phyloP scores from a whole-genome alignment of 208 protist genomes.

The Acanthamoeba triangularis region DNA sequence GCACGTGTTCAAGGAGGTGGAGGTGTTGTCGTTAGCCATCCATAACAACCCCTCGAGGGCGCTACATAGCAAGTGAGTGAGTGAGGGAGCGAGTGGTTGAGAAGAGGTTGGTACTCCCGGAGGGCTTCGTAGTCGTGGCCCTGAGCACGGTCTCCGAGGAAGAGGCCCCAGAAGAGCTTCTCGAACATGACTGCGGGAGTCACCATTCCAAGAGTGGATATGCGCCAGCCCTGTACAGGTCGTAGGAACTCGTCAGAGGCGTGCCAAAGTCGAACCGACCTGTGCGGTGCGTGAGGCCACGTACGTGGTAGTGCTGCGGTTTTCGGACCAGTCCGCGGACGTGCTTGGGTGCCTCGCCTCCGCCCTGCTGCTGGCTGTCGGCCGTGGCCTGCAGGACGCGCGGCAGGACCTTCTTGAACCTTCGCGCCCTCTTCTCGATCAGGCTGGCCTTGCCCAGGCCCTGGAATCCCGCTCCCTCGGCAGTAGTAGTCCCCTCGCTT shows the following conservation, averaged over 20 bases:
- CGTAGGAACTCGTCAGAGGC: neutral
- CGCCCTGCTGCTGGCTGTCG: neutral
- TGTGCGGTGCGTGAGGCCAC: neutral
- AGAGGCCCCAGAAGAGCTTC: conserved; percentile 38
- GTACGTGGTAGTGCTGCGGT: conserved; percentile 8
- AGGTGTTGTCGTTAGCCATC: neutral
- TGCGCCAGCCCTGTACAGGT: conserved; percentile 22
- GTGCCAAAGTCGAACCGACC: neutral
- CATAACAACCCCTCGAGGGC: too few species aligned
- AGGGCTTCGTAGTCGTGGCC: neutral
- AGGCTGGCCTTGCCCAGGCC: conserved; percentile 45
- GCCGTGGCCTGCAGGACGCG: conserved; percentile 16
- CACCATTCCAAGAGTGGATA: conserved; percentile 45
- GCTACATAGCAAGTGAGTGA: neutral
- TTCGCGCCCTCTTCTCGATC: conserved; percentile 27
- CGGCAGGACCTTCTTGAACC: conserved; percentile 54
- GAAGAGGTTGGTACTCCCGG: neutral
- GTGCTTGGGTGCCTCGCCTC: neutral
- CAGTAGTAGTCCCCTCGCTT: neutral
- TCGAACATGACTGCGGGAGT: conserved; percentile 30
- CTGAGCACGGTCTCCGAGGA: neutral
- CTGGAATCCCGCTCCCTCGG: too few species aligned
- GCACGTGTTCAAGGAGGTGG: neutral
- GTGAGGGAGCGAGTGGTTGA: neutral
- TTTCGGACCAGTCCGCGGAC: conserved; percentile 5